Evolutionary conservation across 2,329 filamentous ascomycete genomes (phyloP).

Genomic region (Calonectria hongkongensis): DNA sequence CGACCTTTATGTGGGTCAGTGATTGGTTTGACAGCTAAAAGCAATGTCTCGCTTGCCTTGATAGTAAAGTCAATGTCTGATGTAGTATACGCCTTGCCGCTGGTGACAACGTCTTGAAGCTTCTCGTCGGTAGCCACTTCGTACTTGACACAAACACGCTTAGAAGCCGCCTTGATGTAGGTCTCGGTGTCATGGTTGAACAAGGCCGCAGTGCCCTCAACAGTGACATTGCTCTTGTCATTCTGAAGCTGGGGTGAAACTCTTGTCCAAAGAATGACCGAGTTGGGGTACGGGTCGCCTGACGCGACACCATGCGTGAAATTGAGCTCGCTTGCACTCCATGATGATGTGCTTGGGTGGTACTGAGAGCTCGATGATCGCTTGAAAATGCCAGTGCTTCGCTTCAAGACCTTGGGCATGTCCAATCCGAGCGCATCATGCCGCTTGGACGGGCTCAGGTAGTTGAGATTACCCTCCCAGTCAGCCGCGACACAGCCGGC

Average conservation of each 20-base stretch:
- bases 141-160: conserved; percentile 13
- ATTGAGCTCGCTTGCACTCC: conserved; percentile 6
- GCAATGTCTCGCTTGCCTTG: neutral
- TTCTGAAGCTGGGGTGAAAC: conserved; percentile 4
- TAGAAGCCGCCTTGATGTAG: conserved; percentile 10
- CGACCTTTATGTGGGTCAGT: neutral
- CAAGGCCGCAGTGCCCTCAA: neutral
- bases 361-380: neutral
- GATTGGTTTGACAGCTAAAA: too few relatives aligned
- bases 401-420: conserved; percentile 63
- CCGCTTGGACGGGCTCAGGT: conserved; percentile 78
- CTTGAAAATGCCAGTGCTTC: neutral
- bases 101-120: conserved; percentile 16
- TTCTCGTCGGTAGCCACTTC: conserved; percentile 6
- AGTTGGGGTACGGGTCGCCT: conserved; percentile 8
- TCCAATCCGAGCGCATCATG: conserved; percentile 79
- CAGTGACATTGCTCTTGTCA: conserved; percentile 12
- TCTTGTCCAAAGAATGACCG: conserved; percentile 10
- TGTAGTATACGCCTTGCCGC: conserved; percentile 6
- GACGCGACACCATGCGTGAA: conserved; percentile 10
- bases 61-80: conserved; percentile 16
- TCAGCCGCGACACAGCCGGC: neutral
- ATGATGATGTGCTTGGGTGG: conserved; percentile 2
- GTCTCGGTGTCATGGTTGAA: conserved; percentile 17
- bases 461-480: conserved; percentile 75